Evolutionary conservation across 129 eudicot species (phyloP), one percentile per base, ranked within the genome.

Genomic region (Solidago caesia): DNA sequence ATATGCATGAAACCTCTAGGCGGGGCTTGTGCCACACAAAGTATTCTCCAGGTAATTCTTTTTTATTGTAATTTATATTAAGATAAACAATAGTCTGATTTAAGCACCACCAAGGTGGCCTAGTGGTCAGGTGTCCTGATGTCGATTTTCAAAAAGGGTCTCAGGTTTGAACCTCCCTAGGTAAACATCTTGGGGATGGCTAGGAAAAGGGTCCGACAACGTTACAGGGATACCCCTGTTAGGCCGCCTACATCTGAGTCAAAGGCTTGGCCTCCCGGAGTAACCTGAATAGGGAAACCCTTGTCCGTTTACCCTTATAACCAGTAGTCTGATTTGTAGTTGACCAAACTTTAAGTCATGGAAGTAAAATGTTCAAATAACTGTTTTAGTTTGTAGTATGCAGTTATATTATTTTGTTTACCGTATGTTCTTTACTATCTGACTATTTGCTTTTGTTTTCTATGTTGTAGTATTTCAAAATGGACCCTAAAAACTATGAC

Each of bases 1-100:
- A 95, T 95, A 74, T 95, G 99, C 85, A 70, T 90, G 93, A 95
- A 91, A 82, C 99, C 99, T 26, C 91, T 95, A 12, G 97, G 90
- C 42, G 85, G 84, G 78, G 99, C 89, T 85, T 95, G 99, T 83
- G 99, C 97, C 56, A 91, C 97, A 61, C 97, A 95, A 75, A 95
- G 96, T 80, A 82, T 91, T 81, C 94, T 95, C 56, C 99, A 95
- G 96, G 99, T 91, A 85, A 56, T 16, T 33, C 47, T 29, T 61
- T 67, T 8, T 60, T 16, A 6, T 5, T 71, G 49, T 39, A 33
- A 53, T 76, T 52, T 3, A 47, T 42, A 25, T 25, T 61, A 27
- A 63, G 48, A 56, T 44, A 67, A 8, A 21, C 42, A 56, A 25
- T 51, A 49, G 63, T 26, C 51, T 56, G 48, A 64, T 55, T 64